Evolutionary conservation across 1,139 yeast genomes (phyloP), one percentile per base, ranked within the genome.

Genomic region (Eremothecium cymbalariae): DNA sequence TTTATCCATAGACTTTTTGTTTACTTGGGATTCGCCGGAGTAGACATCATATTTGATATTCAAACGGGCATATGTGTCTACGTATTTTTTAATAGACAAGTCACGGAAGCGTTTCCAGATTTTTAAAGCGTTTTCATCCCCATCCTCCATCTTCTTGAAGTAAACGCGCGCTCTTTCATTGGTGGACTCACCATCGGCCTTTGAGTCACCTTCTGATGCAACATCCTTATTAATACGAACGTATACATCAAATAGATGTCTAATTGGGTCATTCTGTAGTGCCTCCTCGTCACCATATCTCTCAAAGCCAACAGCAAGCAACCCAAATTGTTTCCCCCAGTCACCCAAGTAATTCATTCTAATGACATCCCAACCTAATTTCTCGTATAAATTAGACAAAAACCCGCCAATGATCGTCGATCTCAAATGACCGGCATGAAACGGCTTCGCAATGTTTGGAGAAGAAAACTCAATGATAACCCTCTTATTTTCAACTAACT

Each of bases 311-410:
- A 93, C 80, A 20, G 98, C 98, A 48, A 90, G 71, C 35, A 88
- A 66, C 62, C 98, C 99, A 56, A 90, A 90, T 67, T 90, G 99
- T 64, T 93, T 90, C 39, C 99, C 99, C 98, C 98, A 90, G 65
- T 90, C 99, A 56, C 99, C 99, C 48, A 90, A 70, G 64, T 93
- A 90, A 65, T 90, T 90, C 66, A 90, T 70, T 65, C 96, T 77
- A 47, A 72, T 65, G 28, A 93, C 98, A 12, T 84, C 74, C 82
- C 90, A 90, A 27, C 97, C 97, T 40, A 80, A 68, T 49, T 77
- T 77, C 62, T 88, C 95, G 57, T 90, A 85, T 59, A 90, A 70
- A 62, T 88, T 90, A 31, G 95, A 65, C 39, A 93, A 62, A 65
- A 86, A 90, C n/a, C 98, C 97, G 51, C 99, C 99, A 58, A 90